Evolutionary conservation across 2,329 filamentous ascomycete species (phyloP), one percentile per base, ranked within the genome.

Genomic region (Ophiostoma triangulosporum): DNA sequence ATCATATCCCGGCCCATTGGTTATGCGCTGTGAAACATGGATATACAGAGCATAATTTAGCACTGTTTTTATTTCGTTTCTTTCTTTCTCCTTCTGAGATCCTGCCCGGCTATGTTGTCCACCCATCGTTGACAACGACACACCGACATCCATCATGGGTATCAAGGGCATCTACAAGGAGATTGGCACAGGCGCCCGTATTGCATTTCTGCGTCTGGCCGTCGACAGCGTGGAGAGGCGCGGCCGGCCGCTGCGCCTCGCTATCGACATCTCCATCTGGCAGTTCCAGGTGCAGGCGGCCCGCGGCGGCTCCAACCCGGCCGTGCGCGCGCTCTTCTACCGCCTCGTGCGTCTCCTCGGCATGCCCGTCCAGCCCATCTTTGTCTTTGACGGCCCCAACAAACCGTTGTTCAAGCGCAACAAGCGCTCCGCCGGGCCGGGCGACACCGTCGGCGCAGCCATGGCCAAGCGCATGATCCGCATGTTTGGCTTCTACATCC

Each of bases 241-340:
- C 11, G 76, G 78, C 24, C 77, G 83, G 1, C 90, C 90, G 0
- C 73, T 97, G 38, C 84, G 90, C 38, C 75, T 98, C 48, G 93
- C 93, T 36, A 86, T 98, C 59, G 93, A 98, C 65, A 86, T 95
- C 60, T 88, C 89, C 3, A 97, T 98, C 64, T 98, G 93, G 93
- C 85, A 95, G 45, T 97, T 95, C 64, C 93, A 98, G 64, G 84
- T 84, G 12, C 89, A 95, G 64, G 84, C 88, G 14, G 86, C 86
- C 17, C 81, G 82, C 70, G 83, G 91, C 48, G 93, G 93, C 56
- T 81, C 83, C 11, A 96, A 96, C 61, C 91, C 93, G 6, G 90
- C 90, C 1, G 75, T 96, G 35, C 80, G 93, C 54, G 96, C 90
- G 1, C 78, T 98, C 24, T 97, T 96, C 69, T 97, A 94, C 68